Evolutionary conservation across 306 rosid species (phyloP).

Genomic region (Fragaria nilgerrensis): DNA sequence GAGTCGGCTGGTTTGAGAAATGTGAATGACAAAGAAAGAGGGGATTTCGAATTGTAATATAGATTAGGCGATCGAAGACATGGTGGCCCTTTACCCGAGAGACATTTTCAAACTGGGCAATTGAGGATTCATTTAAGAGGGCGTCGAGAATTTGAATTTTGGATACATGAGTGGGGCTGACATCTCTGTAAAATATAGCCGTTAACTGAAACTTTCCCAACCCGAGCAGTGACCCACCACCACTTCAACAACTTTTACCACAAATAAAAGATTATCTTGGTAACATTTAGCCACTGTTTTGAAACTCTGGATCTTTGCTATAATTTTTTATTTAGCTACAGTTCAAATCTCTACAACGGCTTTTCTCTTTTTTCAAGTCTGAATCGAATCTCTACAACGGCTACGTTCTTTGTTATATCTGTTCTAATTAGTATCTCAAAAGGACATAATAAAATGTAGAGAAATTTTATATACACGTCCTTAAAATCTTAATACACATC

Average conservation of each 20-base stretch:
- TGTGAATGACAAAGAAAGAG: neutral
- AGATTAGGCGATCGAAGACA: neutral
- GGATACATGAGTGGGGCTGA: constrained; percentile 8
- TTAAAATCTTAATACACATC: no score
- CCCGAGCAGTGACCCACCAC: constrained; percentile 7
- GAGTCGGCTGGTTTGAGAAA: neutral
- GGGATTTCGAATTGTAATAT: constrained; percentile 28
- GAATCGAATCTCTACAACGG: constrained; percentile 2
- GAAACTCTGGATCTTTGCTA: neutral
- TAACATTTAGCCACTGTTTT: neutral
- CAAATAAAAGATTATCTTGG: neutral
- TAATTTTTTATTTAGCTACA: neutral
- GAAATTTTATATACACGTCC: no score
- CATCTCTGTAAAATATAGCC: constrained; percentile 3
- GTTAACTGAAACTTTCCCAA: neutral
- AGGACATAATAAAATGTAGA: no score
- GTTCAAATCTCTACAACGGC: neutral
- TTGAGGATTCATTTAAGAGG: constrained; percentile 11
- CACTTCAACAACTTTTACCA: neutral
- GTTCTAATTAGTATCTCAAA: neutral
- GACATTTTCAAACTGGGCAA: constrained; percentile 27
- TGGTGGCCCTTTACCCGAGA: constrained; percentile 32
- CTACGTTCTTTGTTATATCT: neutral
- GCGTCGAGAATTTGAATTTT: constrained; percentile 51
- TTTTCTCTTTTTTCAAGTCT: neutral